These are phyloP conservation scores for Pichia membranifaciens DNA, from an alignment of 805 yeast species.

Conservation along the genomic window DNA sequence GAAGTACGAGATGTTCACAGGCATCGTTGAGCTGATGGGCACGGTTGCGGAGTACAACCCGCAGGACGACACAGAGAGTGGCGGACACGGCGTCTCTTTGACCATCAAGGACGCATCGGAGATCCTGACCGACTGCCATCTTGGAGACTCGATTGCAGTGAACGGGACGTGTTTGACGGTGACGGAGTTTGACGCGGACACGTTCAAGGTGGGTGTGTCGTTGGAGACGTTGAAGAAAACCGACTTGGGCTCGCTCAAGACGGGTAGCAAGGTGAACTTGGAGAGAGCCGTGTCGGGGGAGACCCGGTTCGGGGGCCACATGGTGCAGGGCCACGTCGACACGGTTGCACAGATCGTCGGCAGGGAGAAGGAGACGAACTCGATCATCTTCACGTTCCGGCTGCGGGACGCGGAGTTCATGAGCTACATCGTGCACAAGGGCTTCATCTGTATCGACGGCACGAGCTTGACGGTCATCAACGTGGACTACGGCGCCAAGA, in stretches of 20 bases:
- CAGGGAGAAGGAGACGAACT: conserved; percentile 59
- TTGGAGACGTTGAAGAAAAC: conserved; percentile 88
- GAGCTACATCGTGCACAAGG: conserved; percentile 86
- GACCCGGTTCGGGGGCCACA: conserved; percentile 91
- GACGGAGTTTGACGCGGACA: conserved; percentile 56
- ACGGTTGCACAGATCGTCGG: conserved; percentile 65
- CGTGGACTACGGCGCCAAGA: conserved; percentile 53
- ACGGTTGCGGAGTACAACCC: conserved; percentile 41
- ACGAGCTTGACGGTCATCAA: conserved; percentile 82
- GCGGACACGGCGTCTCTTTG: conserved; percentile 72
- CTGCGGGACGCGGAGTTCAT: conserved; percentile 56
- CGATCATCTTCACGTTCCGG: conserved; percentile 69
- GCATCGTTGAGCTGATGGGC: conserved; percentile 84
- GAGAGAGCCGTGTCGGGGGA: conserved; percentile 85
- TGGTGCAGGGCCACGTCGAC: conserved; percentile 97
- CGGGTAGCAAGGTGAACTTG: conserved; percentile 66
- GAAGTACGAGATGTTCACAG: conserved; percentile 69
- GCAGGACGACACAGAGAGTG: conserved; percentile 45
- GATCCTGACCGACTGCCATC: conserved; percentile 72
- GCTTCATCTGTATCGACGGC: conserved; percentile 90
- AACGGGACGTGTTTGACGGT: conserved; percentile 92
- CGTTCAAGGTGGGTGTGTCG: conserved; percentile 85
- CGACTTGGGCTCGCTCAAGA: conserved; percentile 55
- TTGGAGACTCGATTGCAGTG: conserved; percentile 91
- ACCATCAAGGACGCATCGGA: conserved; percentile 54